A percentile compares a stretch with the other conserved stretches of the same genome.
phyloP scores from a whole-genome alignment of 805 yeast species.

The Candida ficus region DNA sequence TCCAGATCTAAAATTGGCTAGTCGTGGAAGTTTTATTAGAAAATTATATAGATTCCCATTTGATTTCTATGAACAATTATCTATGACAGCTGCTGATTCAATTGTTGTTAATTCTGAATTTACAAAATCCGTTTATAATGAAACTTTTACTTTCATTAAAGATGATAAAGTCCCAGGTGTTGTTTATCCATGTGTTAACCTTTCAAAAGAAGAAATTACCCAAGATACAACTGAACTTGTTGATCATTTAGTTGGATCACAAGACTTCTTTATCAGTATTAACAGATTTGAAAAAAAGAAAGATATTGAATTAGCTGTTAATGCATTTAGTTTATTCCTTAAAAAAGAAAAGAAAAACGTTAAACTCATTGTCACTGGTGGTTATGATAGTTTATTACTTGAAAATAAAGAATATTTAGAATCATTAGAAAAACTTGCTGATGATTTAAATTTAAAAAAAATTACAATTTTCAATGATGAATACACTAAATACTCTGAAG shows the following conservation, averaged over 20 bases:
- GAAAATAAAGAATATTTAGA: slow-evolving; percentile 73
- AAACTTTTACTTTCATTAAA: slow-evolving; percentile 48
- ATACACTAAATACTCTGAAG: slow-evolving; percentile 16
- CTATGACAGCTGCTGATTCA: slow-evolving; percentile 70
- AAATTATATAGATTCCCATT: slow-evolving; percentile 73
- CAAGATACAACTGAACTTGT: slow-evolving; percentile 14
- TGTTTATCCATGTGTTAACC: slow-evolving; percentile 62
- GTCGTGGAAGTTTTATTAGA: slow-evolving; percentile 49
- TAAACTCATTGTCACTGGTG: slow-evolving; percentile 79
- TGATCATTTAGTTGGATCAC: slow-evolving; percentile 16
- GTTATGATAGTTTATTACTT: slow-evolving; percentile 69
- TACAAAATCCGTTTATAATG: slow-evolving; percentile 63
- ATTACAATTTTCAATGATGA: slow-evolving; percentile 36
- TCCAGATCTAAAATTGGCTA: slow-evolving; percentile 81
- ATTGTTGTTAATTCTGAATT: slow-evolving; percentile 86
- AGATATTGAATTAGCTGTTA: slow-evolving; percentile 71
- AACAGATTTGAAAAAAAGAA: slow-evolving; percentile 90
- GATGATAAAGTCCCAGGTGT: slow-evolving; percentile 28
- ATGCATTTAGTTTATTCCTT: slow-evolving; percentile 50
- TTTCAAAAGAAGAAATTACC: slow-evolving; percentile 27
- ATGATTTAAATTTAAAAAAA: slow-evolving; percentile 37
- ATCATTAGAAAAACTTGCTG: slow-evolving; percentile 51
- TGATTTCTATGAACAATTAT: slow-evolving; percentile 76
- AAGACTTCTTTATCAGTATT: slow-evolving; percentile 57
- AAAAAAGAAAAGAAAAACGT: slow-evolving; percentile 26